Conservation (phyloP, 2,329 filamentous ascomycete genomes). For the Colletotrichum musae region DNA sequence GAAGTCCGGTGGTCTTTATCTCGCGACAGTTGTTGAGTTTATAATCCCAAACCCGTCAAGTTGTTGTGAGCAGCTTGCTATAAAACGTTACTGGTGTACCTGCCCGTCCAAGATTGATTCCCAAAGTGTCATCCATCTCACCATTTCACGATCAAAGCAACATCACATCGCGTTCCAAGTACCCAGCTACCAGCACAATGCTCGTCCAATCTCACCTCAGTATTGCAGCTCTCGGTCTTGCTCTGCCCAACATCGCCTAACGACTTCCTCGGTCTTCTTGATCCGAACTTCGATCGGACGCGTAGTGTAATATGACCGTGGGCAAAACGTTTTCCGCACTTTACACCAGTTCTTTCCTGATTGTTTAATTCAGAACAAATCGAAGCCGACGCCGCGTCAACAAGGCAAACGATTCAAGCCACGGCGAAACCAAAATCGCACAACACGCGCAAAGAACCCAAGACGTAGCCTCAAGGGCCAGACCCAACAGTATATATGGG, state of each 20-base stretch:
- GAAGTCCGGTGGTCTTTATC: not conserved
- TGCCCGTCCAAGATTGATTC: not conserved
- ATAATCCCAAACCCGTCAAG: not conserved
- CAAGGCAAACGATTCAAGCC: too few species aligned
- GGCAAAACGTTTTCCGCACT: too few species aligned
- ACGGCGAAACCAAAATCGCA: too few species aligned
- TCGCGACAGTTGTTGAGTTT: not conserved
- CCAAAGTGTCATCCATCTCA: not conserved
- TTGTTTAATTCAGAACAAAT: too few species aligned
- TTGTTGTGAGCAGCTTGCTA: not conserved
- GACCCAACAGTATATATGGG: too few species aligned
- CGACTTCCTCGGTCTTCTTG: too few species aligned
- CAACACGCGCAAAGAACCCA: too few species aligned
- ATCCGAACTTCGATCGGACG: too few species aligned
- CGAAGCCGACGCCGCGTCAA: too few species aligned
- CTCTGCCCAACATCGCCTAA: not conserved
- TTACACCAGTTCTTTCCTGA: too few species aligned
- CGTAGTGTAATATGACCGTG: too few species aligned
- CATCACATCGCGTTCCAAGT: not conserved
- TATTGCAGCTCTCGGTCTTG: not conserved
- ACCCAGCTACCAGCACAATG: not conserved
- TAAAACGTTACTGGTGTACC: not conserved
- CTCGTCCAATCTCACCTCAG: not conserved
- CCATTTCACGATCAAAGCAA: not conserved
- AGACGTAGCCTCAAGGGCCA: too few species aligned